Conservation (phyloP, 805 yeast species). For the Wickerhamiella lipophila region DNA sequence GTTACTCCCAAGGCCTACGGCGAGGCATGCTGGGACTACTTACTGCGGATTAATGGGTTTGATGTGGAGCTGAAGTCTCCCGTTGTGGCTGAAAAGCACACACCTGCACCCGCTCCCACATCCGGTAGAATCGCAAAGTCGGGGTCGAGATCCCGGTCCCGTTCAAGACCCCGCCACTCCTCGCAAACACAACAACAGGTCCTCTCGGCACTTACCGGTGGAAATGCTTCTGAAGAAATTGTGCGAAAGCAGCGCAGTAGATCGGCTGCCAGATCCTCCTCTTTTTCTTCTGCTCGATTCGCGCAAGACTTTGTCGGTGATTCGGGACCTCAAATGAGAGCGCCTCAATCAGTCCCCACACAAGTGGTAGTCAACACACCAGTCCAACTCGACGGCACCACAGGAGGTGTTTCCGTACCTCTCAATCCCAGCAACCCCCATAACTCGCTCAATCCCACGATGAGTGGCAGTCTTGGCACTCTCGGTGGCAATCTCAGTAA, state of each 20-base stretch:
- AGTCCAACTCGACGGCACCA: not conserved
- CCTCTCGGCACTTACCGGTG: not conserved
- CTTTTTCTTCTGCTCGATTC: conserved; percentile 4
- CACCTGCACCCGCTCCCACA: conserved; percentile 5
- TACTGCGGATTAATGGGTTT: conserved; percentile 21
- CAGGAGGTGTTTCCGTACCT: not conserved
- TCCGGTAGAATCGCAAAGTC: conserved; percentile 13
- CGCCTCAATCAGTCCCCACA: not conserved
- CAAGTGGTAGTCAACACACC: not conserved
- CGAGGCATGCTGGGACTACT: conserved; percentile 49
- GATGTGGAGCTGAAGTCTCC: conserved; percentile 18
- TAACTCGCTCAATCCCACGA: not conserved
- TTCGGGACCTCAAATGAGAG: not conserved
- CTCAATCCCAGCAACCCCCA: not conserved
- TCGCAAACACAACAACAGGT: conserved; percentile 14
- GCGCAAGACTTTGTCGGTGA: not conserved
- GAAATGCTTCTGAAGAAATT: not conserved
- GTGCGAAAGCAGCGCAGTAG: conserved; percentile 5
- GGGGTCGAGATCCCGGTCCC: conserved; percentile 9
- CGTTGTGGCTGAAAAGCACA: not conserved
- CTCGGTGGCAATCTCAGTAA: not conserved
- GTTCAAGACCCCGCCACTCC: conserved; percentile 14
- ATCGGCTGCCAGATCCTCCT: conserved; percentile 3
- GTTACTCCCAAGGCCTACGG: conserved; percentile 83
- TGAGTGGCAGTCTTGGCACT: not conserved